Percentiles rank a stretch among this genome's conserved stretches.
These are phyloP conservation scores for Trichosanthes cucumerina DNA, from an alignment of 306 rosid genomes.

Conservation along the genomic window DNA sequence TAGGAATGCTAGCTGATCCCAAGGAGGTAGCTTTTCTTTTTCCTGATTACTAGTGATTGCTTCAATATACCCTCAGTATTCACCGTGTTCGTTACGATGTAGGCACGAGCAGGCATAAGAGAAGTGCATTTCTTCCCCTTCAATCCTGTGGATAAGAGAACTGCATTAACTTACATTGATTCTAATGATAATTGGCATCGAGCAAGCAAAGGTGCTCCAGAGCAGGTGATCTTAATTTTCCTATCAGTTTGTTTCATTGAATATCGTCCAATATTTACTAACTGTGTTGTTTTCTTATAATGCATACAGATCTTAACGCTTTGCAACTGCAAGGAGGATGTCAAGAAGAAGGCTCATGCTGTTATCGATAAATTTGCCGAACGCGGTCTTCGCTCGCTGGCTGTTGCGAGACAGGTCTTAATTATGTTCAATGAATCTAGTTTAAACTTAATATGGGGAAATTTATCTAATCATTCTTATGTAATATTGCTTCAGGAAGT, in stretches of 20 bases:
- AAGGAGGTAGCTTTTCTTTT: slow-evolving; percentile 49
- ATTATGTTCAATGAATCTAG: background rate
- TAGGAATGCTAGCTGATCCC: slow-evolving; percentile 95
- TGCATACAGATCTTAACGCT: slow-evolving; percentile 51
- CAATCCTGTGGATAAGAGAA: slow-evolving; percentile 95
- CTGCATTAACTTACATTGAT: slow-evolving; percentile 92
- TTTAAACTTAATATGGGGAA: background rate
- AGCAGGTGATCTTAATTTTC: slow-evolving; percentile 46
- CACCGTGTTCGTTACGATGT: background rate
- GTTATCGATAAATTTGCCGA: slow-evolving; percentile 93
- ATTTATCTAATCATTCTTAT: background rate
- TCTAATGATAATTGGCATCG: slow-evolving; percentile 74
- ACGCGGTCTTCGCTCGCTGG: slow-evolving; percentile 94
- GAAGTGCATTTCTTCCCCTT: slow-evolving; percentile 93
- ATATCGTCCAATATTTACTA: background rate
- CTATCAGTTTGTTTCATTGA: background rate
- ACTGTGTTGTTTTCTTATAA: background rate
- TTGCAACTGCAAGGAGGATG: slow-evolving; percentile 76
- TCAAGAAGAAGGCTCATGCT: slow-evolving; percentile 49
- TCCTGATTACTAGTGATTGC: background rate
- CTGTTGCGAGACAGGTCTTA: slow-evolving; percentile 82
- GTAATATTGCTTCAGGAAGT: slow-evolving; percentile 44
- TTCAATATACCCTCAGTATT: background rate
- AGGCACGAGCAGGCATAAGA: slow-evolving; percentile 84
- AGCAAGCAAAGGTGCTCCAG: slow-evolving; percentile 98